Conservation (phyloP, 257 asterid genomes). For the Eustoma russellianum region DNA sequence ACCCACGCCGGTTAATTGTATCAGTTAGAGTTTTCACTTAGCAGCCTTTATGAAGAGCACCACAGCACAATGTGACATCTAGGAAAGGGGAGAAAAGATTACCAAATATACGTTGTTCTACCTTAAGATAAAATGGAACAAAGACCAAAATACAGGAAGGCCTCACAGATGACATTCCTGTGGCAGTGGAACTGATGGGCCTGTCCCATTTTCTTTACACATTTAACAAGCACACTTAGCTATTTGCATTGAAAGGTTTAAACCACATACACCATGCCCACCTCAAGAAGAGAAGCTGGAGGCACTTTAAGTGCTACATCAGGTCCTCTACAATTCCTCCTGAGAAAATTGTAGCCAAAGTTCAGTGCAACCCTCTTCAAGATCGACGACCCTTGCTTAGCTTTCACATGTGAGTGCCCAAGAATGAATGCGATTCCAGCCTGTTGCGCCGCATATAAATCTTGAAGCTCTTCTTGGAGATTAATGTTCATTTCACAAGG, state of each 20-base stretch:
- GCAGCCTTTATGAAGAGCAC: no score
- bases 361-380: constrained; percentile 67
- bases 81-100: no score
- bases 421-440: constrained; percentile 80
- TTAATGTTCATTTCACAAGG: constrained; percentile 28
- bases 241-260: constrained; percentile 15
- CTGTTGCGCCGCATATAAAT: constrained; percentile 64
- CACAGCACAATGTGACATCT: no score
- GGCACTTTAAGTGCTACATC: constrained; percentile 91
- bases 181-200: not conserved
- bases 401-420: constrained; percentile 81
- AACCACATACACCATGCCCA: constrained; percentile 89
- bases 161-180: not conserved
- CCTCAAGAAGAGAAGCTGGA: constrained; percentile 92
- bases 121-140: no score
- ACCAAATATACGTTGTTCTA: no score
- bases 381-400: constrained; percentile 80
- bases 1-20: no score
- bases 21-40: no score
- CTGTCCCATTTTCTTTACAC: not conserved
- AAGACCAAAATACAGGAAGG: no score
- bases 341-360: constrained; percentile 67
- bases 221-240: not conserved
- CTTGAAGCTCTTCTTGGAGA: constrained; percentile 58
- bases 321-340: constrained; percentile 82